These are phyloP conservation scores for Candida sakaeoensis DNA, from an alignment of 805 yeast species.

Conservation along the genomic window DNA sequence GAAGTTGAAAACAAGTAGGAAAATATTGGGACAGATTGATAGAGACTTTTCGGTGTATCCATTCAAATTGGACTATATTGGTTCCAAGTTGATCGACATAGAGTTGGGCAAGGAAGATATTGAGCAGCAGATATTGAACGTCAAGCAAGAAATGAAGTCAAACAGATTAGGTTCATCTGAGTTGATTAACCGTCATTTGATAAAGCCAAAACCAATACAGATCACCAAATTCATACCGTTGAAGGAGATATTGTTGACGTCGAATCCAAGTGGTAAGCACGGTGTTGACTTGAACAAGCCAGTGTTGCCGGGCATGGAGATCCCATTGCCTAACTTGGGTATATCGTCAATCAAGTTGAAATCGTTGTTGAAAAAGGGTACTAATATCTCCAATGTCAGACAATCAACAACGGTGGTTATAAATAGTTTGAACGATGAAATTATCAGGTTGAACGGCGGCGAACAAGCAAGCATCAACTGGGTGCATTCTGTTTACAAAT, in stretches of 20 bases:
- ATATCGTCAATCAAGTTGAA: slow-evolving; percentile 66
- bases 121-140: slow-evolving; percentile 38
- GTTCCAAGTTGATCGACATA: slow-evolving; percentile 57
- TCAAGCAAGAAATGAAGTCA: slow-evolving; percentile 54
- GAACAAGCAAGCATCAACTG: slow-evolving; percentile 69
- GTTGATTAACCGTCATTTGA: slow-evolving; percentile 72
- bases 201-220: slow-evolving; percentile 69
- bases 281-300: slow-evolving; percentile 68
- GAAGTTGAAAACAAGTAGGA: slow-evolving; percentile 71
- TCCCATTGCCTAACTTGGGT: slow-evolving; percentile 73
- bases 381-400: slow-evolving; percentile 51
- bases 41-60: slow-evolving; percentile 82
- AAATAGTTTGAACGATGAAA: slow-evolving; percentile 46
- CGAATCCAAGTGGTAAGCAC: slow-evolving; percentile 63
- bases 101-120: slow-evolving; percentile 20
- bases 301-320: slow-evolving; percentile 66
- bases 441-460: slow-evolving; percentile 82
- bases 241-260: slow-evolving; percentile 54
- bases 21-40: slow-evolving; percentile 67
- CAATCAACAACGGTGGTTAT: slow-evolving; percentile 68
- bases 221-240: slow-evolving; percentile 72
- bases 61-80: slow-evolving; percentile 75
- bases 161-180: slow-evolving; percentile 77
- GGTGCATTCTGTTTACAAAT: slow-evolving; percentile 76
- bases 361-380: slow-evolving; percentile 44